Evolutionary conservation across 2,329 filamentous ascomycete genomes (phyloP), one percentile per base, ranked within the genome.

Genomic region (Trichoderma sp.): DNA sequence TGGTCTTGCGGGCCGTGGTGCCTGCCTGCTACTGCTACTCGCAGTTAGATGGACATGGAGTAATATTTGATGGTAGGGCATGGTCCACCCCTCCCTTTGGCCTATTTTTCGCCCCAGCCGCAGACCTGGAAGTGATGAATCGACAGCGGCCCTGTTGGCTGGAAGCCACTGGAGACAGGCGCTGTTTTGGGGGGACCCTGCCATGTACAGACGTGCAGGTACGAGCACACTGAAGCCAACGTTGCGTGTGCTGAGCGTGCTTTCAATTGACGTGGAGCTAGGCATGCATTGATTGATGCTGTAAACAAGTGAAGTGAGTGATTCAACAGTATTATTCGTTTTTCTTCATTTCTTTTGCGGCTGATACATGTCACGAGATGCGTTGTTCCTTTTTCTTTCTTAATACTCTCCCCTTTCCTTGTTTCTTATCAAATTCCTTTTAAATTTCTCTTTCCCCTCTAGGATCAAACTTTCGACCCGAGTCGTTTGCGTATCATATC

Each of bases 401-500:
- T 11, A 11, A 8, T 29, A 27, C 16, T 55, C 5, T 33, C 13
- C 27, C 27, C 13, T 31, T 57, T 35, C 19, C 29, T 21, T 11
- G 8, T 35, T 33, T n/a, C 53, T 35, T 21, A 43, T 43, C 37
- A n/a, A 43, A 43, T 57, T 35, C 16, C 16, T 19, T 21, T 27
- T 21, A 14, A 43, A 24, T 31, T 29, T 40, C 43, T 19, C 14
- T 31, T 43, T 21, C 21, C 29, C 27, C n/a, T 43, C 40, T 21
- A 43, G 63, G 53, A 66, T 58, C 63, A 47, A 33, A 58, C 63
- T 57, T 66, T 66, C 4, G 53, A 14, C 37, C 52, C 58, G 63
- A 55, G 53, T 66, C 63, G 63, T 66, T 66, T 66, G 63, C 63
- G 62, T 55, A 62, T 62, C 59, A 62, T 55, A 49, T 55, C 27